These are phyloP conservation scores for Bruguiera hainesii DNA, from an alignment of 441 rosid species.

Conservation along the genomic window DNA sequence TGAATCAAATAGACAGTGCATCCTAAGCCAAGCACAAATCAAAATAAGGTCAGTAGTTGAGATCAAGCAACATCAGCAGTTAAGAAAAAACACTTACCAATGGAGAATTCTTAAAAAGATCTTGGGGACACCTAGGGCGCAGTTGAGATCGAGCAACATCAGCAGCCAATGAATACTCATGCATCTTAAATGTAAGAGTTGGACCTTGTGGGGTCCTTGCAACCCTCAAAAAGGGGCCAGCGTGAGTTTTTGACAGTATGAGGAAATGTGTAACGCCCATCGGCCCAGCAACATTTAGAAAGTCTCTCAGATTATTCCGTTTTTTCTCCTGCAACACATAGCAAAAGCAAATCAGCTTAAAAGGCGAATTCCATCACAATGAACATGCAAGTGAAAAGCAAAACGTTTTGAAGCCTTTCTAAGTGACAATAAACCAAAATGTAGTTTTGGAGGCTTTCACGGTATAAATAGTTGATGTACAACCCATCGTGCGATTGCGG, in stretches of 20 bases:
- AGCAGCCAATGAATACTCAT: slow-evolving; percentile 62
- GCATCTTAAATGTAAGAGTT: slow-evolving; percentile 77
- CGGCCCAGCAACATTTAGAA: slow-evolving; percentile 86
- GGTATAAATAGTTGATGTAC: too few relatives aligned
- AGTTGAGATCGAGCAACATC: slow-evolving; percentile 82
- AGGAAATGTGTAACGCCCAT: slow-evolving; percentile 97
- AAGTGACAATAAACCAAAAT: too few relatives aligned
- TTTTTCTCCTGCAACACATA: slow-evolving; percentile 70
- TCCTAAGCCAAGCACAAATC: neutral
- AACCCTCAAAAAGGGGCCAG: slow-evolving; percentile 64
- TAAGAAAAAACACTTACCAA: slow-evolving; percentile 42
- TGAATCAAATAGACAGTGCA: neutral
- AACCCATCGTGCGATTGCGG: too few relatives aligned
- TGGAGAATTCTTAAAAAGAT: slow-evolving; percentile 83
- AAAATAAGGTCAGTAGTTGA: neutral
- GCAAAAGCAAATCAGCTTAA: neutral
- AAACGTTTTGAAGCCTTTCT: neutral
- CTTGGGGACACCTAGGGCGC: slow-evolving; percentile 87
- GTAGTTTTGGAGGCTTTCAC: too few relatives aligned
- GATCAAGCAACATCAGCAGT: too few relatives aligned
- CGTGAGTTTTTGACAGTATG: slow-evolving; percentile 64
- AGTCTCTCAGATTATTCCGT: slow-evolving; percentile 73
- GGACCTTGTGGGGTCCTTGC: slow-evolving; percentile 82
- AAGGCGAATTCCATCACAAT: neutral
- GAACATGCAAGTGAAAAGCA: neutral